Percentiles rank a stretch among this genome's conserved stretches.
Evolutionary conservation across 495 filamentous ascomycete species (phyloP).

Genomic region (Aspergillus coremiiformis): DNA sequence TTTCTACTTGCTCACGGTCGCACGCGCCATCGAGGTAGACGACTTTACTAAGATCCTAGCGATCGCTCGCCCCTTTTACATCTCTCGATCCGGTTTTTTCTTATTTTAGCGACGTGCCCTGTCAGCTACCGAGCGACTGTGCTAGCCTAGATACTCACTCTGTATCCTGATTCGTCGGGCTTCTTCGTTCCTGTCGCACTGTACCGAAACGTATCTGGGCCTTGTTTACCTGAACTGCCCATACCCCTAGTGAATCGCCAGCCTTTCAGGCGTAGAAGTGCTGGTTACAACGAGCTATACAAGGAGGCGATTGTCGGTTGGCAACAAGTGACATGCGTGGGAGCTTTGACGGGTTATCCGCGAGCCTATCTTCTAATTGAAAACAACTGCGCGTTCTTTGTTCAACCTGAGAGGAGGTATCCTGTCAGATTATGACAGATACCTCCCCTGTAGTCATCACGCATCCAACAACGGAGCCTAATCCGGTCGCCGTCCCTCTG

Average conservation of each 20-base stretch:
- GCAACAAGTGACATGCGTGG: slow-evolving; percentile 29
- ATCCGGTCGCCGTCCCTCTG: slow-evolving; percentile 52
- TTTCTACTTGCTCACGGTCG: slow-evolving; percentile 20
- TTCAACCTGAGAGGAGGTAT: slow-evolving; percentile 47
- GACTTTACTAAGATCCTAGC: slow-evolving; percentile 13
- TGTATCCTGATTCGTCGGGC: background rate
- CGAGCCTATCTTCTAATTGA: slow-evolving; percentile 7
- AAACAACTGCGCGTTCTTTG: slow-evolving; percentile 19
- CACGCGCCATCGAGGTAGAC: slow-evolving; percentile 16
- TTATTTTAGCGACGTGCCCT: background rate
- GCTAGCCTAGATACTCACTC: background rate
- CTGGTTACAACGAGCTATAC: background rate
- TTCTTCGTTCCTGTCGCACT: background rate
- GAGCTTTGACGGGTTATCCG: slow-evolving; percentile 22
- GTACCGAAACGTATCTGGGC: background rate
- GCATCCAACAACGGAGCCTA: slow-evolving; percentile 56
- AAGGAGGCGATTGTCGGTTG: background rate
- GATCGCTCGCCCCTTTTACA: slow-evolving; percentile 3
- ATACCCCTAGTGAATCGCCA: background rate
- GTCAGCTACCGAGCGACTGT: background rate
- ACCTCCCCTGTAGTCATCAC: slow-evolving; percentile 53
- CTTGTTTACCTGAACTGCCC: background rate
- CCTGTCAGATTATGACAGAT: slow-evolving; percentile 93
- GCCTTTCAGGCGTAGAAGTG: background rate
- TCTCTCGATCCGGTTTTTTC: background rate